Evolutionary conservation across 108 stramenopile species (phyloP).

Genomic region (Pinguiococcus pyrenoidosus): DNA sequence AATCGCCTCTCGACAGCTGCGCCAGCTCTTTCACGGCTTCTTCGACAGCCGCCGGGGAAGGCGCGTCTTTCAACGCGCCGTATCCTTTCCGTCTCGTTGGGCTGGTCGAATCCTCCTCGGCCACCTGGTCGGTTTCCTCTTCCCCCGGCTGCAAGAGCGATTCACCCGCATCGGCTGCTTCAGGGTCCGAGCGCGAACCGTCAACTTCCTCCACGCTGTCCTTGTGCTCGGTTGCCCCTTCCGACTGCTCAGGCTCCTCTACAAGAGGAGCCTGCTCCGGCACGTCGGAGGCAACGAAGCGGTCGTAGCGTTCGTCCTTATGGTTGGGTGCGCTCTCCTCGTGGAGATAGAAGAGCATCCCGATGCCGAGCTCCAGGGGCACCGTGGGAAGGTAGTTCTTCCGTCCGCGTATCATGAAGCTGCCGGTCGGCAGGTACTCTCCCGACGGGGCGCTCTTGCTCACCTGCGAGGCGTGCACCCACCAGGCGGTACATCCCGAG

Average conservation of each 20-base stretch:
- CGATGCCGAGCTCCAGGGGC: conserved; percentile 84
- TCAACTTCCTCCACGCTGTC: conserved; percentile 2
- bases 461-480: conserved; percentile 86
- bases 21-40: not conserved
- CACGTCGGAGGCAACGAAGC: not conserved
- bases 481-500: conserved; percentile 81
- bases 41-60: not conserved
- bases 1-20: not conserved
- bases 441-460: conserved; percentile 89
- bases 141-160: not conserved
- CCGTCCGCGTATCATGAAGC: conserved; percentile 90
- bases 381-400: conserved; percentile 82
- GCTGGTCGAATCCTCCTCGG: conserved; percentile 53
- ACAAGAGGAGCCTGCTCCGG: not conserved
- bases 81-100: too few species aligned
- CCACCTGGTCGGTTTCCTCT: conserved; percentile 10
- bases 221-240: not conserved
- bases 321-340: conserved; percentile 72
- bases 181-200: not conserved
- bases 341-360: conserved; percentile 75
- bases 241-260: not conserved
- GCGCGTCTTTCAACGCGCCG: not conserved
- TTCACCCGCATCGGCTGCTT: conserved; percentile 1
- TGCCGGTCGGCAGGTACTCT: conserved; percentile 85
- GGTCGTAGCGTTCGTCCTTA: conserved; percentile 63